Conservation (phyloP, 495 filamentous ascomycete species). For the Trichoderma parareesei region DNA sequence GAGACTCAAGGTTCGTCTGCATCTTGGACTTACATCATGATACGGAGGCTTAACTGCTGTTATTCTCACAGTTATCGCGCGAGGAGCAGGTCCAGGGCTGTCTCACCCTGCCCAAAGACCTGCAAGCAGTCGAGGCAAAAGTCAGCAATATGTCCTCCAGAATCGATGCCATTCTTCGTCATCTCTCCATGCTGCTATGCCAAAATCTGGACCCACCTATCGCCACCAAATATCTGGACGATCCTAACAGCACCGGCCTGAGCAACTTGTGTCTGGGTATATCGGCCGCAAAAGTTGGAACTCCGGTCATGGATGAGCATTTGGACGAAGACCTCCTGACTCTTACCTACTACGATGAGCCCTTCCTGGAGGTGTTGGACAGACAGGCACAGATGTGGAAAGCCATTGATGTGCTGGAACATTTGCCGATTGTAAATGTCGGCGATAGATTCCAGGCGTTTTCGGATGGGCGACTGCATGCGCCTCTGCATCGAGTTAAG, state of each 20-base stretch:
- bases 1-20: neutral
- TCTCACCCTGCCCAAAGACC: neutral
- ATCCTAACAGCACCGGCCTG: neutral
- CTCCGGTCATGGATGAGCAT: neutral
- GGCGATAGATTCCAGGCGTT: neutral
- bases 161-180: conserved; percentile 1
- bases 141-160: neutral
- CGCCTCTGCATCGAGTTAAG: neutral
- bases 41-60: neutral
- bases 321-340: neutral
- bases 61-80: neutral
- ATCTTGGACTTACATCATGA: neutral
- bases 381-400: neutral
- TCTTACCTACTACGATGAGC: neutral
- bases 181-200: neutral
- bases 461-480: neutral
- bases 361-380: neutral
- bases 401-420: neutral
- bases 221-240: neutral
- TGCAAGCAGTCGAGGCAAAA: neutral
- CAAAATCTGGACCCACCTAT: neutral
- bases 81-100: neutral
- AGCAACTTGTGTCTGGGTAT: conserved; percentile 5
- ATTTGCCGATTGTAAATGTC: neutral
- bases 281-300: neutral